These are phyloP conservation scores for Physcomitrium patens DNA, from an alignment of 225 moss, liverwort and hornwort species.

Conservation along the genomic window DNA sequence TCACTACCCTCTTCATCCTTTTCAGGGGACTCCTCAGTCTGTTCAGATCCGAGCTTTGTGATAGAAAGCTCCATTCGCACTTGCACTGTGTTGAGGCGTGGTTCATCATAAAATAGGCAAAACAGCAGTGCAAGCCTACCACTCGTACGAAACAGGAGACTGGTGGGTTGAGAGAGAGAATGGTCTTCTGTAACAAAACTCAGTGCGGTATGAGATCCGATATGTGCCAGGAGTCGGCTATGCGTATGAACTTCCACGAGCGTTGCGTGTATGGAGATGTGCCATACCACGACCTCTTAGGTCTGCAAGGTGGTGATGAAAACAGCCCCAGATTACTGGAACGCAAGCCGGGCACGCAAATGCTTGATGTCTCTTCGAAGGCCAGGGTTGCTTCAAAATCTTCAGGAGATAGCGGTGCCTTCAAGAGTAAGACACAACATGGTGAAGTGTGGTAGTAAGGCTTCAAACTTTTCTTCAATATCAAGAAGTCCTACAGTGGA, in stretches of 20 bases:
- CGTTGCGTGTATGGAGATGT: conserved; percentile 71
- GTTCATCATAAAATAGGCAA: conserved; percentile 34
- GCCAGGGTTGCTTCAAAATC: conserved; percentile 53
- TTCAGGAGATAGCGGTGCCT: background rate
- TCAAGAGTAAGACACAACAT: conserved; percentile 13
- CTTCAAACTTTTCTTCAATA: background rate
- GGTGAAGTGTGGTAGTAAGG: background rate
- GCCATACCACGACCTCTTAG: conserved; percentile 64
- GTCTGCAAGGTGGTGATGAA: conserved; percentile 35
- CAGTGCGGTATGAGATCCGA: conserved; percentile 60
- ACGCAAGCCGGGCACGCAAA: conserved; percentile 25
- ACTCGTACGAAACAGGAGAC: too few relatives aligned
- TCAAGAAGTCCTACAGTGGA: background rate
- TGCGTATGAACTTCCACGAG: conserved; percentile 71
- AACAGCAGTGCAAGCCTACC: conserved; percentile 8
- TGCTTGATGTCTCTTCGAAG: conserved; percentile 30
- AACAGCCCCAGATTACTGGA: conserved; percentile 66
- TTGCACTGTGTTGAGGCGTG: conserved; percentile 32
- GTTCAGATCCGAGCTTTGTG: conserved; percentile 39
- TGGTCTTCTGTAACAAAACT: conserved; percentile 3
- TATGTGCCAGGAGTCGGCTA: conserved; percentile 56
- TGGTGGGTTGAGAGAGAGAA: background rate
- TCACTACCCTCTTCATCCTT: conserved; percentile 37
- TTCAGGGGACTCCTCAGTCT: conserved; percentile 37
- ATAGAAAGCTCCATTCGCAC: conserved; percentile 52